Evolutionary conservation across 1,284 basidiomycete species (phyloP).

Genomic region (Termitomyces sp.): DNA sequence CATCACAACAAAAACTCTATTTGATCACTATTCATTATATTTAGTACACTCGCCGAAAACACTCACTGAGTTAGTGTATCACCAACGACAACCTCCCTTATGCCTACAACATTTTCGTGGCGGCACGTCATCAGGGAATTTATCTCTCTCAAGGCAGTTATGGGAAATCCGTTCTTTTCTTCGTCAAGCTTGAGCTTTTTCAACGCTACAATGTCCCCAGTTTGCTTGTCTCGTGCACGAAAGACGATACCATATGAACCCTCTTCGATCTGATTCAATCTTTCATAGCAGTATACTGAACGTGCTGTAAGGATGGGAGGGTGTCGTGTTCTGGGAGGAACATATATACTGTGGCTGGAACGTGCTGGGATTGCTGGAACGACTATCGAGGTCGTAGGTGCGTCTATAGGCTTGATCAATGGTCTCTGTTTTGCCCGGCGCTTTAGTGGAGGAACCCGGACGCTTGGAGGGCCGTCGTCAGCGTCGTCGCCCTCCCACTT

Average conservation of each 20-base stretch:
- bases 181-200: conserved; percentile 99
- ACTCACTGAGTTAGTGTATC: conserved; percentile 98
- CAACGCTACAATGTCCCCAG: conserved; percentile 92
- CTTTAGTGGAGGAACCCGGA: conserved; percentile 36
- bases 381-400: conserved; percentile 11
- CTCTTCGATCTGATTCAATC: conserved; percentile 98
- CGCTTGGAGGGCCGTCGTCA: conserved; percentile 29
- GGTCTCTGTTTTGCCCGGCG: conserved; percentile 40
- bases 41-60: conserved; percentile 9
- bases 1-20: conserved; percentile 94
- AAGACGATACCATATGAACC: conserved; percentile 98
- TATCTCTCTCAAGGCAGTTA: conserved; percentile 93
- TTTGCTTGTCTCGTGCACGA: conserved; percentile 88
- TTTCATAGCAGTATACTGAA: conserved; percentile 89
- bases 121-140: conserved; percentile 89
- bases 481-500: conserved; percentile 58
- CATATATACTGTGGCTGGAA: conserved; percentile 54
- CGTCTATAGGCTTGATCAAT: conserved; percentile 14
- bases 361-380: conserved; percentile 15
- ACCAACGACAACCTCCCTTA: conserved; percentile 97
- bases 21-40: conserved; percentile 22
- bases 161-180: conserved; percentile 97
- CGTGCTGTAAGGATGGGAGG: conserved; percentile 78
- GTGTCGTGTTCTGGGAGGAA: conserved; percentile 71
- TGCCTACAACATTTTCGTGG: conserved; percentile 93